Conservation (phyloP, 2,329 filamentous ascomycete species). For the Neonectria sp. region DNA sequence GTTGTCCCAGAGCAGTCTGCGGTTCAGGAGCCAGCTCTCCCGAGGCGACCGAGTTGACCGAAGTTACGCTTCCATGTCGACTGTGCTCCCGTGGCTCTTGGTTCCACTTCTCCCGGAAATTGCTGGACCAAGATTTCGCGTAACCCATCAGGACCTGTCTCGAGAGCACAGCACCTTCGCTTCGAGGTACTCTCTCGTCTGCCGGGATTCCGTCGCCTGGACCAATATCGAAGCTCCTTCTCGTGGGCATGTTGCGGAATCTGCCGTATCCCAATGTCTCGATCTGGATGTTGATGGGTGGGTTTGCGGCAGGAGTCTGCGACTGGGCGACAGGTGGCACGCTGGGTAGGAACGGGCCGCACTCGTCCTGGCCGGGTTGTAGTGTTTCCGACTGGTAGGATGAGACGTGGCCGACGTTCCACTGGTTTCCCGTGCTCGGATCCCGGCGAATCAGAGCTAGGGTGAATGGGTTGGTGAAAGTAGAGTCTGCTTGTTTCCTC, state of each 20-base stretch:
- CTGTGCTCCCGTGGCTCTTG: constrained; percentile 47
- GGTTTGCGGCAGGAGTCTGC: constrained; percentile 43
- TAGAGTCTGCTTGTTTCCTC: constrained; percentile 49
- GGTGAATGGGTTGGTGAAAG: constrained; percentile 63
- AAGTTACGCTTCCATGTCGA: constrained; percentile 50
- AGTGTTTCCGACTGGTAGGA: constrained; percentile 64
- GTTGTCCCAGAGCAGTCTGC: constrained; percentile 54
- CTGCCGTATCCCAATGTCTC: constrained; percentile 72
- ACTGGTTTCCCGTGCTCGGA: constrained; percentile 77
- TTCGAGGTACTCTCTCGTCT: constrained; percentile 30
- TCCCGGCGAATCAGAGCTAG: constrained; percentile 82
- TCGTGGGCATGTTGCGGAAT: constrained; percentile 65
- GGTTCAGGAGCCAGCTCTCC: constrained; percentile 46
- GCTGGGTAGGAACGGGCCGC: constrained; percentile 41
- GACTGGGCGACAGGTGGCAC: constrained; percentile 42
- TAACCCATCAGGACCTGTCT: constrained; percentile 73
- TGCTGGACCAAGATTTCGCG: constrained; percentile 64
- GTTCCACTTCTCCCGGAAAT: constrained; percentile 63
- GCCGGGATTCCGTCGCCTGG: constrained; percentile 33
- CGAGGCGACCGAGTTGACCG: constrained; percentile 52
- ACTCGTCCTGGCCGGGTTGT: constrained; percentile 42
- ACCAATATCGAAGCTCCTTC: constrained; percentile 53
- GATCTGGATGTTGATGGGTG: constrained; percentile 66
- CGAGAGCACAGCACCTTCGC: constrained; percentile 58
- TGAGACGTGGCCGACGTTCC: constrained; percentile 80